phyloP scores from a whole-genome alignment of 1,284 basidiomycete species.

The Fomitopsis betulina region DNA sequence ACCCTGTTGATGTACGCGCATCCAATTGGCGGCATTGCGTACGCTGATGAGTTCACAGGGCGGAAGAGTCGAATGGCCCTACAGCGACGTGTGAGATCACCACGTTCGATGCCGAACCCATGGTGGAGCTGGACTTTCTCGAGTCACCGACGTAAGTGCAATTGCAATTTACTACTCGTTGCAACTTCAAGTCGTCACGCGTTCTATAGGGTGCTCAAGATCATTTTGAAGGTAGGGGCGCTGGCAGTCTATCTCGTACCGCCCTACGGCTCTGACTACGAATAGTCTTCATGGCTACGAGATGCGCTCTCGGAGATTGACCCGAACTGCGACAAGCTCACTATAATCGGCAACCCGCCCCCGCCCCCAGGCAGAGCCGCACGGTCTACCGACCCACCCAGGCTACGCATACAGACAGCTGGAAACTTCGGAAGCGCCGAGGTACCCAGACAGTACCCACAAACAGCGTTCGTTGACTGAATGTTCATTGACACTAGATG shows the following conservation, averaged over 20 bases:
- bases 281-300: conserved; percentile 84
- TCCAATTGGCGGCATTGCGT: conserved; percentile 1
- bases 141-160: conserved; percentile 54
- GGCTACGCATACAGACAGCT: conserved; percentile 72
- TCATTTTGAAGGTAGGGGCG: conserved; percentile 76
- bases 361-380: conserved; percentile 25
- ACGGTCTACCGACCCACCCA: conserved; percentile 40
- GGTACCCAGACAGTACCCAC: conserved; percentile 27
- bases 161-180: neutral
- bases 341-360: conserved; percentile 74
- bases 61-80: conserved; percentile 80
- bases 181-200: neutral
- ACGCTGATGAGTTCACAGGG: conserved; percentile 39
- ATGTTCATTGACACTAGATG: conserved; percentile 60
- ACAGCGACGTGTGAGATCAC: conserved; percentile 87
- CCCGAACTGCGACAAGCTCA: conserved; percentile 77
- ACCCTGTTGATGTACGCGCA: conserved; percentile 71
- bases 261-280: neutral
- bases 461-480: neutral
- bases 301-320: conserved; percentile 91
- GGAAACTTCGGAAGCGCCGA: conserved; percentile 83
- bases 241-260: neutral
- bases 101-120: conserved; percentile 81
- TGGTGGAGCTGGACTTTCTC: conserved; percentile 79
- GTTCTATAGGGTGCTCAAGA: conserved; percentile 58